Evolutionary conservation across 805 yeast species (phyloP), one percentile per base, ranked within the genome.

Genomic region (Pichia californica): DNA sequence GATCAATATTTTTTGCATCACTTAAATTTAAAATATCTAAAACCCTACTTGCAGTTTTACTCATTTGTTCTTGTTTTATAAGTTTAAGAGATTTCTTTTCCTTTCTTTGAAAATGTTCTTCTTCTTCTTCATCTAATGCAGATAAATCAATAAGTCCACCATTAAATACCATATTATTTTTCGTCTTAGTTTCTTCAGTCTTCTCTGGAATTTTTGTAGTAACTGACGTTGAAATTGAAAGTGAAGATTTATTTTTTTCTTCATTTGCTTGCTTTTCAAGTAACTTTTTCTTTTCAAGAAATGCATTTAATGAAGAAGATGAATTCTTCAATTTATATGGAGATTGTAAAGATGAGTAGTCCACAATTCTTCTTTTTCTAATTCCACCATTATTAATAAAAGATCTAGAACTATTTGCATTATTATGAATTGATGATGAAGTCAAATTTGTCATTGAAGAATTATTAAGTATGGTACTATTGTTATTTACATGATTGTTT

Each of bases 271-370:
- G 18, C 16, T 37, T 28, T 15, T 16, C 40, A 9, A 29, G 8
- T 28, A 29, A 28, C 35, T 50, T 46, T 32, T 46, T 50, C 27
- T 46, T 47, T 29, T 48, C 57, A n/a, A 53, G 42, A 38, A 48
- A 52, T 7, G 53, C 41, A 5, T 51, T 50, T 26, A 61, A 48
- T 5, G 67, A 64, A 3, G 67, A 50, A 3, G 66, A 50, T 3
- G 64, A 47, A 4, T 57, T 48, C 30, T 61, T 47, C 26, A 50
- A 43, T 31, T 55, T 49, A 36, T 54, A 52, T 4, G 63, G 60
- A 2, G 58, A 55, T 5, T 64, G 59, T 10, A 58, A 46, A 8
- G 54, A 42, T 6, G 62, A 51, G 34, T 58, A 62, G 20, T 47
- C 50, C 5, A 59, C 53, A 27, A 63, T 53, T 44, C 67, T 52